These are phyloP conservation scores for Bruguiera gymnorhiza DNA, from an alignment of 345 rosid species.

Conservation along the genomic window DNA sequence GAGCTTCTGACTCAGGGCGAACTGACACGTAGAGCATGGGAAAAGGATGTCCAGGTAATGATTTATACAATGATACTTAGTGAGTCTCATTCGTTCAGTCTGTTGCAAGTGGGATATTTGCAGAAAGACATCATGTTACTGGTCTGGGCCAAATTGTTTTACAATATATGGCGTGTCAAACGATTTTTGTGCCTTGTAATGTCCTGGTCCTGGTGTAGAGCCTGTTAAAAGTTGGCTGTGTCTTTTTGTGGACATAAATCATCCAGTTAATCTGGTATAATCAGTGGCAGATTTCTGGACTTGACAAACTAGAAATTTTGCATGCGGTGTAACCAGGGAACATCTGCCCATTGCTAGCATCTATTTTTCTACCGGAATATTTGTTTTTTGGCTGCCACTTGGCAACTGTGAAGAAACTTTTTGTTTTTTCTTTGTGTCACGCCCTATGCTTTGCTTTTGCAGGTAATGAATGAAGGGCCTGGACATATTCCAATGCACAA, in stretches of 20 bases:
- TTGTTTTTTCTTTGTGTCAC: neutral
- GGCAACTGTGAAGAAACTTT: neutral
- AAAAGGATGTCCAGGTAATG: constrained; percentile 91
- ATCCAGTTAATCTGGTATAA: neutral
- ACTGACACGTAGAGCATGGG: constrained; percentile 95
- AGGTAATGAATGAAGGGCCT: constrained; percentile 99
- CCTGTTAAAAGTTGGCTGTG: neutral
- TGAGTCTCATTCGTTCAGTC: neutral
- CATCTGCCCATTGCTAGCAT: neutral
- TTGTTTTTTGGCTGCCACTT: neutral
- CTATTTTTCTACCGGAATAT: neutral
- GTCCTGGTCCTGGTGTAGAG: neutral
- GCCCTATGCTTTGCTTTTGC: constrained; percentile 9
- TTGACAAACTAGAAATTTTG: neutral
- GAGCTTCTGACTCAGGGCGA: constrained; percentile 99
- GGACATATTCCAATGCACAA: constrained; percentile 96
- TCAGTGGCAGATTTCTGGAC: neutral
- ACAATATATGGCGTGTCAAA: neutral
- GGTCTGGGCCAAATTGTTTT: neutral
- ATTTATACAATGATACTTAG: neutral
- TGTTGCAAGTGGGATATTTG: neutral
- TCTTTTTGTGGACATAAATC: too few relatives aligned
- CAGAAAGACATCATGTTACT: neutral
- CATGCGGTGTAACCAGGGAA: neutral
- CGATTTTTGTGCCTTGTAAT: too few relatives aligned